These are phyloP conservation scores for Pseudonitzschia multiseries DNA, from an alignment of 108 stramenopile genomes.

Conservation along the genomic window DNA sequence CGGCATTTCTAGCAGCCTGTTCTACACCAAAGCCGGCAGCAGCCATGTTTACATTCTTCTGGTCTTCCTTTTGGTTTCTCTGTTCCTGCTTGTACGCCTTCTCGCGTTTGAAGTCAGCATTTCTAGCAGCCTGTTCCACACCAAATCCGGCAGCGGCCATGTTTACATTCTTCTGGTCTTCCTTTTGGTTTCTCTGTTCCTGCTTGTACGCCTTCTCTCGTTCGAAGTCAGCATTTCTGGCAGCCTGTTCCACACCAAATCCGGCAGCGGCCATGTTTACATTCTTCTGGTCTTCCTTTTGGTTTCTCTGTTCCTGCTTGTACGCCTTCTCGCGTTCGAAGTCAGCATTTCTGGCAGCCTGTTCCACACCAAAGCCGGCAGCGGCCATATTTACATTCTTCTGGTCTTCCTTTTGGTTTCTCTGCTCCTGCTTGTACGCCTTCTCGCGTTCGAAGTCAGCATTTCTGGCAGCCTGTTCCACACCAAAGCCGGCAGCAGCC, in stretches of 20 bases:
- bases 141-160: conserved; percentile 40
- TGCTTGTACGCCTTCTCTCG: conserved; percentile 27
- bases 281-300: conserved; percentile 34
- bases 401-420: conserved; percentile 19
- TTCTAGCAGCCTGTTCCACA: conserved; percentile 35
- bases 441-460: conserved; percentile 36
- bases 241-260: conserved; percentile 25
- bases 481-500: conserved; percentile 37
- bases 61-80: conserved; percentile 19
- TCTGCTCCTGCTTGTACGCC: conserved; percentile 27
- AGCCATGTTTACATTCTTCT: conserved; percentile 42
- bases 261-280: conserved; percentile 36
- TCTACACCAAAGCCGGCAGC: conserved; percentile 36
- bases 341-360: conserved; percentile 39
- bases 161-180: conserved; percentile 33
- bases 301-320: conserved; percentile 24
- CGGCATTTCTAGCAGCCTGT: conserved; percentile 35
- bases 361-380: conserved; percentile 37
- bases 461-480: conserved; percentile 35
- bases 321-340: conserved; percentile 40
- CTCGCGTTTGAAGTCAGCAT: conserved; percentile 34
- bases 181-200: conserved; percentile 13
- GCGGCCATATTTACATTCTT: conserved; percentile 47
- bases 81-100: conserved; percentile 31
- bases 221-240: conserved; percentile 18